phyloP scores from a whole-genome alignment of 139 green algal species.

The Nannochloris sp. region DNA sequence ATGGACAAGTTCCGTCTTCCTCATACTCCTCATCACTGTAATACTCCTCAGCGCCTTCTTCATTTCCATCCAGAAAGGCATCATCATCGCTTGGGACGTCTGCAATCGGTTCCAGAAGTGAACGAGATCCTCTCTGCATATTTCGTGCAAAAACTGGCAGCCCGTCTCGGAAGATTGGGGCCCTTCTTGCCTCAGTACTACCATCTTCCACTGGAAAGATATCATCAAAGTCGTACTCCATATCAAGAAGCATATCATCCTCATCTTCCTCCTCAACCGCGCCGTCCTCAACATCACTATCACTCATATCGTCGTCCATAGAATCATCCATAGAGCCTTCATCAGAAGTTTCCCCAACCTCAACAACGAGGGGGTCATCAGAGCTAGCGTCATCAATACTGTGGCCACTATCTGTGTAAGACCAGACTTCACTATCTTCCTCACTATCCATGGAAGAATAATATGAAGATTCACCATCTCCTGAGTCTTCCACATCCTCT shows the following conservation, averaged over 20 bases:
- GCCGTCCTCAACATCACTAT: neutral
- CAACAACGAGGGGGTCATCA: neutral
- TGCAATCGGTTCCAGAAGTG: neutral
- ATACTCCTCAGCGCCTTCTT: slow-evolving; percentile 18
- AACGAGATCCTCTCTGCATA: neutral
- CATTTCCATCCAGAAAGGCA: slow-evolving; percentile 10
- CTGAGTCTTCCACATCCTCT: neutral
- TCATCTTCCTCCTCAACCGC: neutral
- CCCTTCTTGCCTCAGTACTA: no score
- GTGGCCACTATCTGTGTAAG: slow-evolving; percentile 6
- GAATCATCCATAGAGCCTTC: neutral
- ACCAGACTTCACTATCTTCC: neutral
- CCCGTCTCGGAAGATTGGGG: no score
- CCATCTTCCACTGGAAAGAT: neutral
- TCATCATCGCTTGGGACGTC: neutral
- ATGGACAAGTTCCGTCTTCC: slow-evolving; percentile 28
- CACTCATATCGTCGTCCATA: slow-evolving; percentile 1
- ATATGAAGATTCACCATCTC: neutral
- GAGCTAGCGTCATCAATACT: neutral
- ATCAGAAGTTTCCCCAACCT: neutral
- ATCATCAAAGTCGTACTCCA: slow-evolving; percentile 1
- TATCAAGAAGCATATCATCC: neutral
- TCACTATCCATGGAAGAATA: neutral
- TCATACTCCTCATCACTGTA: slow-evolving; percentile 15
- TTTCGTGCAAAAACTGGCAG: neutral